Conservation (phyloP, 306 rosid species). For the Astragalus glycyphyllos region DNA sequence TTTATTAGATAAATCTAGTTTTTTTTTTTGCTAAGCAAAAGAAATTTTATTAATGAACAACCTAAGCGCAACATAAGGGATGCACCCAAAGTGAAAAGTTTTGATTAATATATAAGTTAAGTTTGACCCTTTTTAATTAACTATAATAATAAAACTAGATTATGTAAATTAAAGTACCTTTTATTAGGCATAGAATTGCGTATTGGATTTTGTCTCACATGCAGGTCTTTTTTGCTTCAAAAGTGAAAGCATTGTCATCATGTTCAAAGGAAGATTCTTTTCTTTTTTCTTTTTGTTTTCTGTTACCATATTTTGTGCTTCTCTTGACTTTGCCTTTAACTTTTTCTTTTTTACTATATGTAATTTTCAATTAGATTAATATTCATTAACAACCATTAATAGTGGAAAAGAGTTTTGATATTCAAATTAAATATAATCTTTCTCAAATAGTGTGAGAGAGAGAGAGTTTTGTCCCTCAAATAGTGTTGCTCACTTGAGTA, state of each 20-base stretch:
- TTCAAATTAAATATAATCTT: background rate
- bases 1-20: too few relatives aligned
- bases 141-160: background rate
- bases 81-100: background rate
- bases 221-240: slow-evolving; percentile 25
- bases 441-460: too few relatives aligned
- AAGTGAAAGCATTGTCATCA: slow-evolving; percentile 34
- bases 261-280: slow-evolving; percentile 39
- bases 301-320: background rate
- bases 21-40: too few relatives aligned
- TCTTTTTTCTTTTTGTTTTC: slow-evolving; percentile 11
- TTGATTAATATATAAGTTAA: too few relatives aligned
- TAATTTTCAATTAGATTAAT: too few relatives aligned
- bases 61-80: background rate
- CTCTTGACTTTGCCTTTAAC: slow-evolving; percentile 29
- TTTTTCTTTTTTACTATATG: too few relatives aligned
- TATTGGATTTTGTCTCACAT: background rate
- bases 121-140: background rate
- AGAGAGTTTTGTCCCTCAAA: too few relatives aligned
- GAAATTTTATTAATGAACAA: too few relatives aligned
- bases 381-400: background rate
- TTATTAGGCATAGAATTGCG: slow-evolving; percentile 2
- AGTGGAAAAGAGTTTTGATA: background rate
- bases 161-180: slow-evolving; percentile 30
- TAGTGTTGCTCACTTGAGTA: too few relatives aligned